A percentile compares a stretch with the other conserved stretches of the same genome.
These are phyloP conservation scores for Salvia rosmarinus DNA, from an alignment of 257 asterid genomes.

Conservation along the genomic window DNA sequence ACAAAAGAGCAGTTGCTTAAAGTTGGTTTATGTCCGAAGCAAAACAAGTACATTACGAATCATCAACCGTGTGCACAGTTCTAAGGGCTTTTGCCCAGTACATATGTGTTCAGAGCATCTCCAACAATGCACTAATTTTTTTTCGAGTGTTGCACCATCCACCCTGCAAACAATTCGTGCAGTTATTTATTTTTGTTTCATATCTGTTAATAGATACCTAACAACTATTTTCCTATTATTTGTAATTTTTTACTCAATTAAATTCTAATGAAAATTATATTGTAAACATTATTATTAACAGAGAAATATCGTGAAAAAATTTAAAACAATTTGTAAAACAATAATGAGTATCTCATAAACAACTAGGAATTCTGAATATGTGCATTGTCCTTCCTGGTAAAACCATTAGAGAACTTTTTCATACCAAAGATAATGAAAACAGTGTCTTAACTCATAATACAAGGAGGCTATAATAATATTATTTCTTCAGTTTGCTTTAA, in stretches of 20 bases:
- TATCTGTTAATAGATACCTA: no score
- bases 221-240: no score
- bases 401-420: neutral
- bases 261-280: no score
- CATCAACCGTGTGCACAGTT: neutral
- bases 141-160: no score
- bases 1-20: neutral
- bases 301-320: no score
- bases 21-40: constrained; percentile 3
- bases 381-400: neutral
- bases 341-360: neutral
- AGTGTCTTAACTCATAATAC: neutral
- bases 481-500: neutral
- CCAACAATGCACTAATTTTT: no score
- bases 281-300: no score
- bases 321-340: neutral
- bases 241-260: no score
- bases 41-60: neutral
- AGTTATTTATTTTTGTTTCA: no score
- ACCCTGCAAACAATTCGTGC: no score
- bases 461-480: neutral
- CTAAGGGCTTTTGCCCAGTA: no score
- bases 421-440: neutral
- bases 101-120: no score
- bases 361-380: neutral